Conservation (phyloP, 108 stramenopile genomes). For the Epithemia pelagica region DNA sequence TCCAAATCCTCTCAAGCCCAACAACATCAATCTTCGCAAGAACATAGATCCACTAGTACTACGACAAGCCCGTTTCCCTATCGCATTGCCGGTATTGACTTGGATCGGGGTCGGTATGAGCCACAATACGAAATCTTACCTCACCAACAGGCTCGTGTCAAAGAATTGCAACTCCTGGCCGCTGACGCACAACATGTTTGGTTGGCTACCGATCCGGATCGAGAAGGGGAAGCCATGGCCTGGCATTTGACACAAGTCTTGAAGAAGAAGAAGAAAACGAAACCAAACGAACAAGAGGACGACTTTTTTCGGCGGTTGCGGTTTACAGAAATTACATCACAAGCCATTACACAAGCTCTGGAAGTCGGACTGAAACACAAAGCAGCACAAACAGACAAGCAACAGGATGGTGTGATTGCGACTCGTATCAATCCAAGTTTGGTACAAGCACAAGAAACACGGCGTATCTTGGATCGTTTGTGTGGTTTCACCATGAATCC, state of each 20-base stretch:
- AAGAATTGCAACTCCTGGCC: slow-evolving; percentile 22
- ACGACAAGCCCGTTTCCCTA: slow-evolving; percentile 6
- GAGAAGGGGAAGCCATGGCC: slow-evolving; percentile 87
- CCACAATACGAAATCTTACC: slow-evolving; percentile 49
- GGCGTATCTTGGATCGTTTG: slow-evolving; percentile 61
- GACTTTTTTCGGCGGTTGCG: slow-evolving; percentile 42
- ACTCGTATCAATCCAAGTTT: slow-evolving; percentile 32
- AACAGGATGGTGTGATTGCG: not conserved
- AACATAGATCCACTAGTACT: not conserved
- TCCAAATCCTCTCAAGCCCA: slow-evolving; percentile 3
- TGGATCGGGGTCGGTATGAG: slow-evolving; percentile 38
- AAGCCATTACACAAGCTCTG: slow-evolving; percentile 37
- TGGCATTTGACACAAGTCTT: slow-evolving; percentile 68
- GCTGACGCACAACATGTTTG: slow-evolving; percentile 30
- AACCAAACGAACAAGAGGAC: slow-evolving; percentile 1
- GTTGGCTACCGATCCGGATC: slow-evolving; percentile 83
- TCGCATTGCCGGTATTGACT: slow-evolving; percentile 42
- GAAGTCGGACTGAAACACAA: not conserved
- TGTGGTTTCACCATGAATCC: slow-evolving; percentile 73
- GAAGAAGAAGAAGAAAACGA: not conserved
- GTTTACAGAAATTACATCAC: slow-evolving; percentile 76
- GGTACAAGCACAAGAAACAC: slow-evolving; percentile 71
- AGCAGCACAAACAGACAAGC: not conserved
- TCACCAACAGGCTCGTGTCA: slow-evolving; percentile 29
- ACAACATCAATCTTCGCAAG: not conserved